These are phyloP conservation scores for Fusarium lyarnte DNA, from an alignment of 2,329 filamentous ascomycete genomes.

Conservation along the genomic window DNA sequence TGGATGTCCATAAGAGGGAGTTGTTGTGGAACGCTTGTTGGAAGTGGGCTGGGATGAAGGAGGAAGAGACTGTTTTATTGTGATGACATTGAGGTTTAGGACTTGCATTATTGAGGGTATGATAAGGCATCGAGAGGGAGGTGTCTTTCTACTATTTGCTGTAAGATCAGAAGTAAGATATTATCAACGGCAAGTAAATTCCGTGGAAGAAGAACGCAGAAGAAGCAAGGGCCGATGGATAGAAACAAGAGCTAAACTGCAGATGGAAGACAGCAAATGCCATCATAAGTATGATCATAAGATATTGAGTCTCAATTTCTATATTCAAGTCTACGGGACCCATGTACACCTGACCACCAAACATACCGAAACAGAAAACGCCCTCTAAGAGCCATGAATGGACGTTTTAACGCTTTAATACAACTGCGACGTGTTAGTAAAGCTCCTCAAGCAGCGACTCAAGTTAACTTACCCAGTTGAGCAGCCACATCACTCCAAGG, in stretches of 20 bases:
- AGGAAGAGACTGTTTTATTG: constrained; percentile 12
- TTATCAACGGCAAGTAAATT: neutral
- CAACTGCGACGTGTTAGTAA: constrained; percentile 28
- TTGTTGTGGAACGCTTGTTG: constrained; percentile 32
- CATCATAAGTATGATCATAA: neutral
- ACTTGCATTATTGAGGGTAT: neutral
- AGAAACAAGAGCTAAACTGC: too few species aligned
- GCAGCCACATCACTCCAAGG: constrained; percentile 37
- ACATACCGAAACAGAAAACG: neutral
- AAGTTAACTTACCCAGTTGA: constrained; percentile 35
- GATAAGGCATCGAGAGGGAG: neutral
- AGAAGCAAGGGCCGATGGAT: neutral
- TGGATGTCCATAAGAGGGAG: neutral
- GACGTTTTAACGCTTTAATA: constrained; percentile 10
- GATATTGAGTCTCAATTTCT: neutral
- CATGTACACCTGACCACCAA: neutral
- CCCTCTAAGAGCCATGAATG: neutral
- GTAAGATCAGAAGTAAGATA: neutral
- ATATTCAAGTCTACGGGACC: neutral
- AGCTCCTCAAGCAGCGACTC: fast-evolving
- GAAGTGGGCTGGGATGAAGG: constrained; percentile 19
- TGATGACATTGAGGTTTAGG: neutral
- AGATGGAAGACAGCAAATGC: too few species aligned
- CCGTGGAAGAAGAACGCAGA: neutral
- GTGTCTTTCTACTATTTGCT: neutral